Base-by-base conservation (phyloP, 805 yeast species). In the baker's yeast (Saccharomyces cerevisiae) region DNA sequence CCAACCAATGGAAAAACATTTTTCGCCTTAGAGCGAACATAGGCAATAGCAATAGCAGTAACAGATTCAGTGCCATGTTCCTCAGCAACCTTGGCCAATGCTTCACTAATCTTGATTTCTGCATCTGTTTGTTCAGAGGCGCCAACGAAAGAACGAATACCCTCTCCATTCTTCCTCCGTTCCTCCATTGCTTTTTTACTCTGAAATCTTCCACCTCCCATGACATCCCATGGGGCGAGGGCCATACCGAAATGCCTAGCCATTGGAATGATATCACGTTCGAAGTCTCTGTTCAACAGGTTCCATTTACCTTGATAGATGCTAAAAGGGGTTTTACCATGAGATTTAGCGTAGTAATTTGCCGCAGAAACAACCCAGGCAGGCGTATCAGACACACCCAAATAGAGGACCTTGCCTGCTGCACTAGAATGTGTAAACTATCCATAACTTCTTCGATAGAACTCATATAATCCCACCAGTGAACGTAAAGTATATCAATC, bases 191-290 rank as follows among this genome's bases (percentile, higher is more conserved):
- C 53, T 56, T 61, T 54, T 31, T 46, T 51, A 10, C 59, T 59
- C 51, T 59, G 56, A 55, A 62, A 62, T 30, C 51, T 49, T 9
- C 66, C 66, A 10, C 58, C 55, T 13, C 66, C 66, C 26, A 62
- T 48, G 2, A 55, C 61, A 36, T 55, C 66, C 65, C 65, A 62
- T 9, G 66, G 66, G 1, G 54, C 60, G 2, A 62, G 52, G 2
- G 63, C 66, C 66, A 62, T 62, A 6, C 64, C 66, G 41, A 55
- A 58, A 46, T 52, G 55, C 21, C 54, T 52, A 6, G 58, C 59
- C 66, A 62, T 62, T 6, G 66, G 64, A 17, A 62, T 52, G 28
- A 62, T 62, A 5, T 62, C 66, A 13, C 66, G 57, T 48, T 62
- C 66, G 47, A 62, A 57, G 51, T 60, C 62, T 43, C 64, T 55